phyloP scores from a whole-genome alignment of 169 alveolate genomes.

The Condylostoma magnum region DNA sequence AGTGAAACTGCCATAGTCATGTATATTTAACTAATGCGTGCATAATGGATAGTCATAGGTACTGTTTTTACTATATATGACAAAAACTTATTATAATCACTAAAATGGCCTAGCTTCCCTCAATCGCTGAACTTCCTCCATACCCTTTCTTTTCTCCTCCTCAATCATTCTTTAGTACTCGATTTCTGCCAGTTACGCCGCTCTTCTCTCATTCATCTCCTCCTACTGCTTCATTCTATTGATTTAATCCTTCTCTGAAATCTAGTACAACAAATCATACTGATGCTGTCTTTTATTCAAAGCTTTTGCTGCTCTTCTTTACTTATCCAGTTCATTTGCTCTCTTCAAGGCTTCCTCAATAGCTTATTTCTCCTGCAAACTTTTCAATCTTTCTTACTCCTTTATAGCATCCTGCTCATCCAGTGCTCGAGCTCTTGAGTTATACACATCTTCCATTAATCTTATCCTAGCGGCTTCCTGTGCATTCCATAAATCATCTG shows the following conservation, averaged over 20 bases:
- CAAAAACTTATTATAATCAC: no score
- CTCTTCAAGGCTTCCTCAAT: slow-evolving; percentile 25
- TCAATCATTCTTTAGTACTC: slow-evolving; percentile 43
- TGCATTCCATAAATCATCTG: slow-evolving; percentile 42
- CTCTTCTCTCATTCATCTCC: slow-evolving; percentile 54
- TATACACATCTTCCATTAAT: slow-evolving; percentile 48
- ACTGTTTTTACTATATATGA: no score
- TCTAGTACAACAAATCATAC: slow-evolving; percentile 38
- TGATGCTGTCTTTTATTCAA: slow-evolving; percentile 35
- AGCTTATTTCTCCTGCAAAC: slow-evolving; percentile 21
- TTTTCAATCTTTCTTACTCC: slow-evolving; percentile 10
- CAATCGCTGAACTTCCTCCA: slow-evolving; percentile 6
- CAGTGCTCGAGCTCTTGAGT: slow-evolving; percentile 38
- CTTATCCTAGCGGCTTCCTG: slow-evolving; percentile 53
- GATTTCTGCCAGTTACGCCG: slow-evolving; percentile 60
- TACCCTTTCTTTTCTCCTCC: slow-evolving; percentile 28
- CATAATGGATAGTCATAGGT: no score
- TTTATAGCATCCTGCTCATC: not conserved
- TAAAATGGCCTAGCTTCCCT: slow-evolving; percentile 28
- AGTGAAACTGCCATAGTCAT: no score
- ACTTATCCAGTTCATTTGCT: slow-evolving; percentile 30
- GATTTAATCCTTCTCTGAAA: slow-evolving; percentile 46
- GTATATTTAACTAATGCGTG: no score
- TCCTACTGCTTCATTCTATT: slow-evolving; percentile 35
- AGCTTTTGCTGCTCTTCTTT: slow-evolving; percentile 1